Conservation (phyloP, 805 yeast genomes). For the Sugiyamaella smithiae region DNA sequence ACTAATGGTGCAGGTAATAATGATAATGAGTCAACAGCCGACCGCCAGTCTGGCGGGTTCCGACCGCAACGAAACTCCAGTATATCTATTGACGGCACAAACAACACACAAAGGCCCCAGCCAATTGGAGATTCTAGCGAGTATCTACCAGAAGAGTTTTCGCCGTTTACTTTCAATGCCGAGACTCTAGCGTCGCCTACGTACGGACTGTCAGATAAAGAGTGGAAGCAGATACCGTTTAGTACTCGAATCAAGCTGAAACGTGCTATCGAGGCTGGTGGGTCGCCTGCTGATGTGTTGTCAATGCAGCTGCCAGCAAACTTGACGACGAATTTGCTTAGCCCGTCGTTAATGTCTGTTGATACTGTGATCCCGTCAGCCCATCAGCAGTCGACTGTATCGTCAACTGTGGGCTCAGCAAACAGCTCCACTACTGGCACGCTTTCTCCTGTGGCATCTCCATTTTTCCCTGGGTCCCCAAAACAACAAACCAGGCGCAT, state of each 20-base stretch:
- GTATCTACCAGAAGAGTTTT: slow-evolving; percentile 16
- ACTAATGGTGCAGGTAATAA: background rate
- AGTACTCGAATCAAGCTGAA: slow-evolving; percentile 23
- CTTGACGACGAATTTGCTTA: background rate
- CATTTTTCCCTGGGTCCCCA: background rate
- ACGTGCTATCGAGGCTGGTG: slow-evolving; percentile 16
- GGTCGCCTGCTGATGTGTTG: background rate
- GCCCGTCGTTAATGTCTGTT: background rate
- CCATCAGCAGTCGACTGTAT: background rate
- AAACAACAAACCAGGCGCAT: slow-evolving; percentile 1
- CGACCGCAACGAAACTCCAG: too few species aligned
- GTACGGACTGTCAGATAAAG: slow-evolving; percentile 23
- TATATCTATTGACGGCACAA: too few species aligned
- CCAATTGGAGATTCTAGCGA: slow-evolving; percentile 9
- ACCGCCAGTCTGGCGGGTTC: background rate
- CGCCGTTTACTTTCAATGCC: background rate
- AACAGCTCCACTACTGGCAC: background rate
- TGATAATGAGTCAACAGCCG: background rate
- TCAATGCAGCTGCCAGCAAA: slow-evolving; percentile 1
- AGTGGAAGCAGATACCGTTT: slow-evolving; percentile 26
- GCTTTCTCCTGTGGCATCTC: background rate
- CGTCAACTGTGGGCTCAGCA: background rate
- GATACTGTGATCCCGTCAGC: background rate
- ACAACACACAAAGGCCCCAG: background rate
- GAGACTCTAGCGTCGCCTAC: slow-evolving; percentile 18